Evolutionary conservation across 148 eudicot genomes (phyloP), one percentile per base, ranked within the genome.

Genomic region (Vaccinium macrocarpon): DNA sequence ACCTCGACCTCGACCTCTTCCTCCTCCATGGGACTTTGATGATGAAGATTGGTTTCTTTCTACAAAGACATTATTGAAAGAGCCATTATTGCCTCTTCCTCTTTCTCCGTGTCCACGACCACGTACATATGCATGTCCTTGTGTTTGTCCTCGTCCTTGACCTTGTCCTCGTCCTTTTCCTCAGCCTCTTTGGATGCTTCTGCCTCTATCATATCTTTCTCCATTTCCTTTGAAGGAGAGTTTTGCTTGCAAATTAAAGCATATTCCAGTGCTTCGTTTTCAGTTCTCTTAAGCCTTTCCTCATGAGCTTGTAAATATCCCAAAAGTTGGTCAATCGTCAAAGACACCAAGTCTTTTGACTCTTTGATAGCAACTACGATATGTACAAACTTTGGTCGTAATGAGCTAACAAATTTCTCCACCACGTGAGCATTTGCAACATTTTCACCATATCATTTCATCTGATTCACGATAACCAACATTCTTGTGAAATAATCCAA

Each of bases 171-270:
- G 56, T 8, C 27, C 25, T n/a, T 25, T 1, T 0, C 56, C 14
- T 52, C 56, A 15, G 2, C 56, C 56, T 52, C 56, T 35, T 2
- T 64, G 70, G 3, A 4, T 64, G 25, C 70, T 64, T 64, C 70
- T 25, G 8, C 70, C 12, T 64, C 70, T 64, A 64, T 64, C 27
- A 21, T 64, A 6, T n/a, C 70, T 23, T 21, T 21, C 70, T 21
- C 70, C 70, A 64, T 64, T 8, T 4, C 70, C 70, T 23, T 25
- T 6, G 0, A 64, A 64, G 70, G 70, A 64, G 70, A 21, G 70
- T 64, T 64, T 64, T 23, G 70, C 29, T 64, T 64, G 70, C 70
- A 64, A n/a, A n/a, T n/a, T n/a, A n/a, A 64, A 64, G 13, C 70
- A 3, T 62, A 25, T 62, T 62, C 70, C 70, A 64, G 25, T 2